Conservation (phyloP, 805 yeast species). For the Kuraishia floccosa region DNA sequence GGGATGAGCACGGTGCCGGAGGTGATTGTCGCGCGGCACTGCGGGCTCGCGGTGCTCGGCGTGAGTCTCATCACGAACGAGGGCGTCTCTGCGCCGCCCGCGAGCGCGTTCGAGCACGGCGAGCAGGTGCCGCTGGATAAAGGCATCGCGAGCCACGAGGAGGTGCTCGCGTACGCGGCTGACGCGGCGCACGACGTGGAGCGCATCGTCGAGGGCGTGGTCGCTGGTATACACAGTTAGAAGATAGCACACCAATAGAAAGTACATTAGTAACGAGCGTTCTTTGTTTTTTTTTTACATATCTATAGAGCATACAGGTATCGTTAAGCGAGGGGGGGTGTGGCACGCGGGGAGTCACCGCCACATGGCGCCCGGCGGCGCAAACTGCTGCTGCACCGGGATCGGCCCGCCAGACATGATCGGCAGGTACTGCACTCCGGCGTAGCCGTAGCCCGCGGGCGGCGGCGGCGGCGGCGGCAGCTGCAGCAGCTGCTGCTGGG, state of each 20-base stretch:
- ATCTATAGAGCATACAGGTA: no score
- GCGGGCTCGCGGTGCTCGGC: constrained; percentile 75
- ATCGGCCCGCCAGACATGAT: no score
- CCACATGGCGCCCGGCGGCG: no score
- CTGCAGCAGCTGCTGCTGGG: no score
- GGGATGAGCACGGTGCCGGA: constrained; percentile 99
- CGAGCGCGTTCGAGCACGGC: constrained; percentile 44
- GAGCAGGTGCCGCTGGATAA: constrained; percentile 30
- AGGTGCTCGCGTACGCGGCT: constrained; percentile 75
- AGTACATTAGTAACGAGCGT: no score
- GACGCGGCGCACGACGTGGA: constrained; percentile 79
- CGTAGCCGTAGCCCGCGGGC: no score
- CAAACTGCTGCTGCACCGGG: no score
- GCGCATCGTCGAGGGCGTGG: constrained; percentile 32
- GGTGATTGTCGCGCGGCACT: constrained; percentile 84
- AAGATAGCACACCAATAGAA: not conserved
- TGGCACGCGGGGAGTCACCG: no score
- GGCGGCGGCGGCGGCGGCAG: no score
- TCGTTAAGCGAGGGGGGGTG: no score
- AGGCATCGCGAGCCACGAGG: constrained; percentile 87
- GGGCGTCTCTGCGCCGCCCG: constrained; percentile 61
- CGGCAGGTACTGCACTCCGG: no score
- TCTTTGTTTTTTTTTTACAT: no score
- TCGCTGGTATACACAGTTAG: not conserved
- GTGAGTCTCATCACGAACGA: constrained; percentile 79